A percentile compares a stretch with the other conserved stretches of the same genome.
phyloP scores from a whole-genome alignment of 129 eudicot genomes.

The Solidago caesia region DNA sequence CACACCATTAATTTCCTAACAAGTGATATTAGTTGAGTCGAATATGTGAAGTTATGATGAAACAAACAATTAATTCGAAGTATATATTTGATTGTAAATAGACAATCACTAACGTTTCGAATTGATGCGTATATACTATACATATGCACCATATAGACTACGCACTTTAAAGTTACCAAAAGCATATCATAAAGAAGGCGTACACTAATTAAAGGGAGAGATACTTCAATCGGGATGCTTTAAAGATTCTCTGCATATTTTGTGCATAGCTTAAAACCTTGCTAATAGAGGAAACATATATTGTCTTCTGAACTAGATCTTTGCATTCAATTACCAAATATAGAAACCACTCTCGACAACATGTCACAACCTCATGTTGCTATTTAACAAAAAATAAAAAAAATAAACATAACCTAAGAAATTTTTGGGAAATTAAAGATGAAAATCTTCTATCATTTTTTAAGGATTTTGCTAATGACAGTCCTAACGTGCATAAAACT shows the following conservation, averaged over 20 bases:
- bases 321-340: conserved; percentile 10
- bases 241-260: conserved; percentile 28
- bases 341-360: background rate
- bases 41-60: too few species aligned
- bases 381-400: background rate
- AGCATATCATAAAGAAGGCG: conserved; percentile 13
- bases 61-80: too few species aligned
- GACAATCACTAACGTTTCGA: too few species aligned
- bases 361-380: background rate
- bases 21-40: too few species aligned
- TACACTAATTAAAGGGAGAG: conserved; percentile 16
- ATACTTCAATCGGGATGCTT: conserved; percentile 25
- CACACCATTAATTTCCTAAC: too few species aligned
- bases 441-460: too few species aligned
- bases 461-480: too few species aligned
- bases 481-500: too few species aligned
- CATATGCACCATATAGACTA: background rate
- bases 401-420: too few species aligned
- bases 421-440: background rate
- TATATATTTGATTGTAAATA: too few species aligned
- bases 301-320: conserved; percentile 24
- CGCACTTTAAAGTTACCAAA: conserved; percentile 6
- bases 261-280: conserved; percentile 16
- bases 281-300: conserved; percentile 25
- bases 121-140: too few species aligned